Evolutionary conservation across 805 yeast genomes (phyloP), one percentile per base, ranked within the genome.

Genomic region (Starmerella kuoi): DNA sequence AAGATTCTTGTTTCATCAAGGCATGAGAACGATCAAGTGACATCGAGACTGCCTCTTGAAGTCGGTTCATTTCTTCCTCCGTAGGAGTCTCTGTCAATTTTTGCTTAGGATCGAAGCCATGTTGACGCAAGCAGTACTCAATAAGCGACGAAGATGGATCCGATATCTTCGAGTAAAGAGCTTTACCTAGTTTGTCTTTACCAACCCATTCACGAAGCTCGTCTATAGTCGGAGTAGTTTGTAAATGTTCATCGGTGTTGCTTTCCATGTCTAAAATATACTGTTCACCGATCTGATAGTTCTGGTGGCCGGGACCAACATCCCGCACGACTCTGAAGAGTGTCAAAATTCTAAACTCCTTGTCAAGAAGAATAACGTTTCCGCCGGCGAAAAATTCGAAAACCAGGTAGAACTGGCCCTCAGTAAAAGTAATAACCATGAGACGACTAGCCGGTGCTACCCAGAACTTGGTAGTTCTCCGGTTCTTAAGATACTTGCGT

Each of bases 321-420:
- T 41, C 45, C 26, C 74, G 74, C 8, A 85, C 95, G 19, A 79
- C 64, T 61, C 96, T 74, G 56, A 81, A 87, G 23, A 86, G 62
- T 0, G 88, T 67, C 54, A 86, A 52, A 38, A 87, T 85, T 52
- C 72, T 76, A 46, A 67, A 60, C 18, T 77, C 70, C 23, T 74
- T 69, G 59, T 88, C 93, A 47, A 88, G 66, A 18, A 88, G 66
- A 17, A 88, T 65, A 41, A 88, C 73, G 57, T 88, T 88, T 22
- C 98, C 98, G 2, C 95, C 95, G 57, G 95, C 82, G 64, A 87
- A 88, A 55, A 88, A 88, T 60, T 88, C 98, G 40, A 88, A 61
- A 0, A 84, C 94, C 49, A 88, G 63, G 52, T 81, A 79, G 50
- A 56, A 62, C 55, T 64, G 76, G 2, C 95, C 95, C 54, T 84